Conservation (phyloP, 2,329 filamentous ascomycete species). For the Chaetomiaceae sp. region DNA sequence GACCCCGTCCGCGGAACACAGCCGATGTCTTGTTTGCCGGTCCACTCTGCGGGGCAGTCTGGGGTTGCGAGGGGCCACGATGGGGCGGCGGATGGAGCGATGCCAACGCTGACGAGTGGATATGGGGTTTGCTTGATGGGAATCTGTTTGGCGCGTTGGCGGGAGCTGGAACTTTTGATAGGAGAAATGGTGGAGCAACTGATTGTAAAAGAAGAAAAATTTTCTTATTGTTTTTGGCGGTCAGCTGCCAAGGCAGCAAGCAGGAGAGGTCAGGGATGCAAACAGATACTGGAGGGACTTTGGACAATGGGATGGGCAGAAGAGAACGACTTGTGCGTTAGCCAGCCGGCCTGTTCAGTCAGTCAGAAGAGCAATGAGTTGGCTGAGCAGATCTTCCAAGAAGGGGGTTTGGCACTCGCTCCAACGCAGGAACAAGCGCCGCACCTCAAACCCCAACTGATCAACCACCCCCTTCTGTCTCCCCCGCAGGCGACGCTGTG, state of each 20-base stretch:
- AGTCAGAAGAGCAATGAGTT: background rate
- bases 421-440: too few species aligned
- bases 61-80: background rate
- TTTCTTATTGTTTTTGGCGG: background rate
- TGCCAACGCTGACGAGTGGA: background rate
- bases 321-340: too few species aligned
- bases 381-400: too few species aligned
- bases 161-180: background rate
- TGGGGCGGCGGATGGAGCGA: background rate
- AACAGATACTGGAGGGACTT: background rate
- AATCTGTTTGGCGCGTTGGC: background rate
- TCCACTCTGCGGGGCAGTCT: conserved; percentile 1
- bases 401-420: too few species aligned
- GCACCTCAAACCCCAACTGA: background rate
- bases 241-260: background rate
- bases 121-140: conserved; percentile 1
- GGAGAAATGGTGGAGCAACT: background rate
- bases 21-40: background rate
- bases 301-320: too few species aligned
- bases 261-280: background rate
- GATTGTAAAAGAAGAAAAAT: background rate
- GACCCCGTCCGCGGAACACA: background rate
- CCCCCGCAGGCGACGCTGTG: too few species aligned
- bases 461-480: background rate
- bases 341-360: background rate